Evolutionary conservation across 139 green algal species (phyloP).

Genomic region (Picochlorum costavermella): DNA sequence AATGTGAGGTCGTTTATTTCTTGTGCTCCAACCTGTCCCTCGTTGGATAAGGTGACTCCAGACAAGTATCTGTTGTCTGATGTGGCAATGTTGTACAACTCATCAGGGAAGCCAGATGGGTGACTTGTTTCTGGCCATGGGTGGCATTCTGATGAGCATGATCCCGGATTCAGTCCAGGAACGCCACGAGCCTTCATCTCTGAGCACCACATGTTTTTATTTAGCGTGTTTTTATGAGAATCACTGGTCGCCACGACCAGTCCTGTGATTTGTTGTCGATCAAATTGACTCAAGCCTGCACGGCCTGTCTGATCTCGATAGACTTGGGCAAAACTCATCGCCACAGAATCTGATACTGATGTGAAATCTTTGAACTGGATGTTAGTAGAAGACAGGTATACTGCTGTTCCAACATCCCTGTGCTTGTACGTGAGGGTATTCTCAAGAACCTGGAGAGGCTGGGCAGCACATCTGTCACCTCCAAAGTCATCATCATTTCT

Average conservation of each 20-base stretch:
- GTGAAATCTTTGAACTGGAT: neutral
- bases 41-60: neutral
- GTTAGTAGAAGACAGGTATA: neutral
- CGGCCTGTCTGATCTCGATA: neutral
- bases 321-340: neutral
- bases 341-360: neutral
- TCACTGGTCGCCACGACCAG: neutral
- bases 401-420: neutral
- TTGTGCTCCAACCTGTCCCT: neutral
- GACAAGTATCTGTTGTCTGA: neutral
- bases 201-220: neutral
- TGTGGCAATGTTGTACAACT: neutral
- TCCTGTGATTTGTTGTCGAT: neutral
- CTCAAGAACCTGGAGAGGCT: neutral
- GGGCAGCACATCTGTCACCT: neutral
- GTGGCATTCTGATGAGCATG: neutral
- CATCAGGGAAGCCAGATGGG: constrained; percentile 1
- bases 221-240: neutral
- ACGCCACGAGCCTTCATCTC: neutral
- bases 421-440: neutral
- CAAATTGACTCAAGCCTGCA: neutral
- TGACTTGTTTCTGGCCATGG: constrained; percentile 1
- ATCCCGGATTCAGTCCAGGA: neutral
- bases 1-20: neutral
- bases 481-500: constrained; percentile 1